These are phyloP conservation scores for Lipomyces anomalus DNA, from an alignment of 805 yeast genomes.

Conservation along the genomic window DNA sequence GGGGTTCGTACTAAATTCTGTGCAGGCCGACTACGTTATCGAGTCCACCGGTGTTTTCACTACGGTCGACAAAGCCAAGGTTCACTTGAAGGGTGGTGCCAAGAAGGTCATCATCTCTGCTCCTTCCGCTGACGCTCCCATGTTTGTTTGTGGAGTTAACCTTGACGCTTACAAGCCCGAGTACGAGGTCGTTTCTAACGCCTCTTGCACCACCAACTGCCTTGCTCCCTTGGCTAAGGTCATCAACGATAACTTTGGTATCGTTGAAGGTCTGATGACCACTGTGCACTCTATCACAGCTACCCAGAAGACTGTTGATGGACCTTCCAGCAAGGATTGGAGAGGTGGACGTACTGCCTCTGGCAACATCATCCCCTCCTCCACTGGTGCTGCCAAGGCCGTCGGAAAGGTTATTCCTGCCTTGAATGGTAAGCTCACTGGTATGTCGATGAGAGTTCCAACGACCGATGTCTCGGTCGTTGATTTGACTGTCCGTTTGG, in stretches of 20 bases:
- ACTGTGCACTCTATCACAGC: slow-evolving; percentile 95
- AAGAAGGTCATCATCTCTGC: slow-evolving; percentile 93
- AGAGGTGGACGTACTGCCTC: slow-evolving; percentile 97
- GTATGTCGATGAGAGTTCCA: slow-evolving; percentile 91
- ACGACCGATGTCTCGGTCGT: slow-evolving; percentile 91
- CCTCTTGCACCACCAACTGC: slow-evolving; percentile 95
- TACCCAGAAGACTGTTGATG: slow-evolving; percentile 93
- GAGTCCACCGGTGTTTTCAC: slow-evolving; percentile 96
- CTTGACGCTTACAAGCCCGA: slow-evolving; percentile 70
- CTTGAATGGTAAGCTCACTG: slow-evolving; percentile 88
- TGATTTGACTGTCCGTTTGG: slow-evolving; percentile 80
- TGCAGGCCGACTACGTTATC: slow-evolving; percentile 64
- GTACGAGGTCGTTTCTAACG: slow-evolving; percentile 76
- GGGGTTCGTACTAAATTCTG: neutral
- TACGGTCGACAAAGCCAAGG: slow-evolving; percentile 68
- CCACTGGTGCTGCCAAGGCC: slow-evolving; percentile 97
- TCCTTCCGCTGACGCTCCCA: slow-evolving; percentile 90
- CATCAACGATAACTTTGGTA: slow-evolving; percentile 76
- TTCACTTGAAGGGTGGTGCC: slow-evolving; percentile 87
- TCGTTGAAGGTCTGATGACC: slow-evolving; percentile 91
- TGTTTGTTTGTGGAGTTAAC: slow-evolving; percentile 92
- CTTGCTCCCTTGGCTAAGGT: slow-evolving; percentile 92
- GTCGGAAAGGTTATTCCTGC: slow-evolving; percentile 92
- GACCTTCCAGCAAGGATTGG: slow-evolving; percentile 97
- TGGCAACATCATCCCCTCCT: slow-evolving; percentile 90